phyloP scores from a whole-genome alignment of 2,329 filamentous ascomycete species.

The Monilinia laxa region DNA sequence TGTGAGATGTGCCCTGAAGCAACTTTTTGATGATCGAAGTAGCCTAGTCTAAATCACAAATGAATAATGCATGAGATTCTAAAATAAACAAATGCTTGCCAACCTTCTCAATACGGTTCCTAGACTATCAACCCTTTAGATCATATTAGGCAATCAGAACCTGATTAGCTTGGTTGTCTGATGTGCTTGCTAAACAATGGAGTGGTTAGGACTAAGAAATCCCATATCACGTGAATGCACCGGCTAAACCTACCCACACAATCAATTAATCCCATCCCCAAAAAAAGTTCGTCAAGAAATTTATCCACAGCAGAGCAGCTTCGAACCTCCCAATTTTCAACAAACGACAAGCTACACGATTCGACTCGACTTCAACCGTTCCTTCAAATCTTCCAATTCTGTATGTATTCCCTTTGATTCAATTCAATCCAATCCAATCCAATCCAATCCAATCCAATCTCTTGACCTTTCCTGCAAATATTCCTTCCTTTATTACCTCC shows the following conservation, averaged over 20 bases:
- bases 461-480: too few species aligned
- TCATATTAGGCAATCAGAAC: background rate
- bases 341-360: too few species aligned
- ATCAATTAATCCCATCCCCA: background rate
- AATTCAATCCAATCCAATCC: background rate
- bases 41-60: slow-evolving; percentile 37
- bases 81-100: slow-evolving; percentile 7
- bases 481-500: background rate
- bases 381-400: background rate
- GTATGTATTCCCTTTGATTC: background rate
- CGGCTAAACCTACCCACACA: background rate
- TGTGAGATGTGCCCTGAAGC: slow-evolving; percentile 27
- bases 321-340: background rate
- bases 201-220: background rate
- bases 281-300: slow-evolving; percentile 22
- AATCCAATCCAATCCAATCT: background rate
- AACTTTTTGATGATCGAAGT: slow-evolving; percentile 34
- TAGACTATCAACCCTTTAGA: background rate
- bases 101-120: background rate
- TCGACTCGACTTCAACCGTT: background rate
- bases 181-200: background rate
- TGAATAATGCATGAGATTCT: slow-evolving; percentile 40
- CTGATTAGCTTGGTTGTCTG: background rate
- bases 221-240: background rate
- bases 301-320: slow-evolving; percentile 17